Evolutionary conservation across 2,329 filamentous ascomycete genomes (phyloP).

Genomic region (Elsinoe necatrix): DNA sequence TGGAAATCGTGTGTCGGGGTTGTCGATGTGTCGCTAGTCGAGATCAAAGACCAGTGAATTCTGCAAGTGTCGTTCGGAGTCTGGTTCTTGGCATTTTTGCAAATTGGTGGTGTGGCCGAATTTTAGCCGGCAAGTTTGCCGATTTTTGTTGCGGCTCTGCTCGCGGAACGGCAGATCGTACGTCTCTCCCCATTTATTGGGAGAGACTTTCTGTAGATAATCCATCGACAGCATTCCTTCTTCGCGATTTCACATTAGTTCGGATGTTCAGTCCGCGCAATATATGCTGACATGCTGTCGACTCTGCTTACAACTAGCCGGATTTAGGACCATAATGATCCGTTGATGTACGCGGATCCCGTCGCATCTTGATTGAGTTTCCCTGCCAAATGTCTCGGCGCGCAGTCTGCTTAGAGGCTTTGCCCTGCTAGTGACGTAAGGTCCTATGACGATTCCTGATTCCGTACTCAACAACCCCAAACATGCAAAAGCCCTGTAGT

Average conservation of each 20-base stretch:
- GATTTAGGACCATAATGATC: neutral
- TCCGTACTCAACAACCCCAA: neutral
- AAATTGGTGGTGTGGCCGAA: constrained; percentile 6
- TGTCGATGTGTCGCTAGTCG: constrained; percentile 13
- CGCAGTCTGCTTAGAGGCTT: neutral
- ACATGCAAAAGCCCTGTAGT: constrained; percentile 3
- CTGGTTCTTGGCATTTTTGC: neutral
- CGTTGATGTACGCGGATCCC: neutral
- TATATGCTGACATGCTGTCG: no score
- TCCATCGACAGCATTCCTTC: neutral
- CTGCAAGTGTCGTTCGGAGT: constrained; percentile 6
- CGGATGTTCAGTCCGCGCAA: neutral
- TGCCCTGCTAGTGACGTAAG: constrained; percentile 5
- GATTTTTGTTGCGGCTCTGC: neutral
- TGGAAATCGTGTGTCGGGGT: constrained; percentile 24
- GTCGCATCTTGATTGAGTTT: constrained; percentile 11
- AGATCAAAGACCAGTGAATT: neutral
- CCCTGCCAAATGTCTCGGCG: constrained; percentile 4
- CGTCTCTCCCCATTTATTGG: neutral
- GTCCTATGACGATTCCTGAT: constrained; percentile 6
- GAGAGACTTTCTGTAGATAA: neutral
- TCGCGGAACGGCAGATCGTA: neutral
- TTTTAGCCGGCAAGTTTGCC: neutral
- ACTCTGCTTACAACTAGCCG: neutral
- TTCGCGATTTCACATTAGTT: neutral